Conservation (phyloP, 768 basidiomycete species). For the Amanita pseudoporphyria region DNA sequence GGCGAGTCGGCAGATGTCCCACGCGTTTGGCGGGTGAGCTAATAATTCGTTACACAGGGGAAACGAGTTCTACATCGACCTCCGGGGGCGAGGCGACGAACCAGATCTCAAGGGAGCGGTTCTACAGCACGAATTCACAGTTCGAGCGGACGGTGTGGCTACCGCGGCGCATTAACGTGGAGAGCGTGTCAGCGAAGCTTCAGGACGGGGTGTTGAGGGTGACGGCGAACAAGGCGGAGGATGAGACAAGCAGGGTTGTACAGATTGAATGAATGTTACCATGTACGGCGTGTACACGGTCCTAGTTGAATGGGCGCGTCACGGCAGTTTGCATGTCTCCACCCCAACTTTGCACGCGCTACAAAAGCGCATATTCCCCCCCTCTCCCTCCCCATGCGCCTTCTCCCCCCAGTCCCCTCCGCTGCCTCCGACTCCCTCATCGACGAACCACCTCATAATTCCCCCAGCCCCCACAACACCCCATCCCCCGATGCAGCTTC, state of each 20-base stretch:
- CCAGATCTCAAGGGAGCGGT: constrained; percentile 50
- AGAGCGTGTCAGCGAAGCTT: constrained; percentile 52
- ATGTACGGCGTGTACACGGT: not conserved
- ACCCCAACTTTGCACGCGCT: not conserved
- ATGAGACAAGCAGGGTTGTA: constrained; percentile 44
- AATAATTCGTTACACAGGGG: not conserved
- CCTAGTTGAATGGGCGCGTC: not conserved
- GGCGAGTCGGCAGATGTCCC: constrained; percentile 14
- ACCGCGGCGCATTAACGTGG: constrained; percentile 50
- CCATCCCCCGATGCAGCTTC: constrained; percentile 23
- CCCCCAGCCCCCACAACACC: constrained; percentile 10
- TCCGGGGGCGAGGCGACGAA: constrained; percentile 22
- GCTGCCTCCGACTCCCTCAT: not conserved
- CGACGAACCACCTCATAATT: not conserved
- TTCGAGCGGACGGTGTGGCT: constrained; percentile 70
- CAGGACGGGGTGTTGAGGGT: constrained; percentile 62
- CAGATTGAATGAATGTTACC: constrained; percentile 19
- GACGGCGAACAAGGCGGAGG: constrained; percentile 49
- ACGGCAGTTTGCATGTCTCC: not conserved
- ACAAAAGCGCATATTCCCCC: not conserved
- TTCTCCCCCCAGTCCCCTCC: not conserved
- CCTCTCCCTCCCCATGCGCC: constrained; percentile 1
- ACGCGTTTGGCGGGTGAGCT: not conserved
- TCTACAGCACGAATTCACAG: constrained; percentile 40
- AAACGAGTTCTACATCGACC: constrained; percentile 14